Evolutionary conservation across 352 stramenopile genomes (phyloP).

Genomic region (Phytophthora litchii): DNA sequence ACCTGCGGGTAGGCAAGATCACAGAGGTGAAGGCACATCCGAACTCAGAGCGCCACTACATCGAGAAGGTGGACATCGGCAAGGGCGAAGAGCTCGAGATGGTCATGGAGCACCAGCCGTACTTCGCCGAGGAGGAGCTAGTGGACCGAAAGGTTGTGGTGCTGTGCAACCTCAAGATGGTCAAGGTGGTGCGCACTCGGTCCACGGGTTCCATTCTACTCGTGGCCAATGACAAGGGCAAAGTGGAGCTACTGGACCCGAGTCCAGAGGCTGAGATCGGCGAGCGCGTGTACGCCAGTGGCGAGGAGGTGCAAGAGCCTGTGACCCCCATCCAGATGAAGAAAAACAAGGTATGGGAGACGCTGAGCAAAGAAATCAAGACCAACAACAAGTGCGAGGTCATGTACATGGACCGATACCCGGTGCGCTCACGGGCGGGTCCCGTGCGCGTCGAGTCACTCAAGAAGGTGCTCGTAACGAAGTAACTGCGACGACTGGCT

Average conservation of each 20-base stretch:
- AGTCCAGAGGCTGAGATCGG: conserved; percentile 65
- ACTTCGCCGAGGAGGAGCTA: conserved; percentile 78
- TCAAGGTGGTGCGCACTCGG: conserved; percentile 70
- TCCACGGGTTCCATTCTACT: conserved; percentile 70
- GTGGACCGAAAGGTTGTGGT: conserved; percentile 72
- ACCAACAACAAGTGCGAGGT: conserved; percentile 81
- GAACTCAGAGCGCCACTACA: conserved; percentile 75
- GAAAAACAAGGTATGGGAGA: conserved; percentile 88
- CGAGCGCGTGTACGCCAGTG: conserved; percentile 74
- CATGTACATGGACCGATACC: conserved; percentile 69
- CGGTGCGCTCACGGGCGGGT: conserved; percentile 58
- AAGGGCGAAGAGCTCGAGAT: conserved; percentile 78
- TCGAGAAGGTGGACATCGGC: conserved; percentile 79
- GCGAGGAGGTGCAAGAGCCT: conserved; percentile 70
- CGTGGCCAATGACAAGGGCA: conserved; percentile 57
- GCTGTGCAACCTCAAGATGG: conserved; percentile 79
- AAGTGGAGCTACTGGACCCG: conserved; percentile 71
- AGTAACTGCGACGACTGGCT: conserved; percentile 29
- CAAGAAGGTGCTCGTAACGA: conserved; percentile 53
- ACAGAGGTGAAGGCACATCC: conserved; percentile 69
- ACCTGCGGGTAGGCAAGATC: conserved; percentile 75
- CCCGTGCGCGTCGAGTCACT: conserved; percentile 68
- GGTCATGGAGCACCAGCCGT: conserved; percentile 80
- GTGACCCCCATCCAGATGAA: conserved; percentile 85
- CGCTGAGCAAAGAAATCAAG: conserved; percentile 74